A percentile compares a stretch with the other conserved stretches of the same genome.
These are phyloP conservation scores for Pythium coloratum DNA, from an alignment of 352 stramenopile species.

Conservation along the genomic window DNA sequence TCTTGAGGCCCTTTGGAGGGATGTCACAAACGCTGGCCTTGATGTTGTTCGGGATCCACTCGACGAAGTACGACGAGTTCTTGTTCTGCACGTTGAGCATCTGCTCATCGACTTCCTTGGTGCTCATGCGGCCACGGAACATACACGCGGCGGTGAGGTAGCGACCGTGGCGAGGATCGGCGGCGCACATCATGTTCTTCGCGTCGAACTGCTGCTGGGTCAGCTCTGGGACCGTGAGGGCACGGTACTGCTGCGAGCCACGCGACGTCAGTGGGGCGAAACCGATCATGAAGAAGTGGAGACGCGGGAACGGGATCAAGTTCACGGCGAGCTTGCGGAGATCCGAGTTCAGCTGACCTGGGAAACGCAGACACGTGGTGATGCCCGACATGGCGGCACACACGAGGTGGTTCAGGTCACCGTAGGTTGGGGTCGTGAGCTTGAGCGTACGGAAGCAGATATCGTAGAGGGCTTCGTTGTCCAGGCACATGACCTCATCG, in stretches of 20 bases:
- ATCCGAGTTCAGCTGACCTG: constrained; percentile 99
- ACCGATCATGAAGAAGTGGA: constrained; percentile 99
- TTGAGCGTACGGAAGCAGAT: constrained; percentile 99
- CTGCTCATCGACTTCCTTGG: constrained; percentile 99
- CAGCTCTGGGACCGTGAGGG: constrained; percentile 97
- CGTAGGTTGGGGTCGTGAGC: constrained; percentile 98
- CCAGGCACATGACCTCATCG: constrained; percentile 99
- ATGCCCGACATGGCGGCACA: constrained; percentile 98
- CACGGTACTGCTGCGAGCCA: constrained; percentile 97
- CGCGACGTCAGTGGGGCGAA: constrained; percentile 97
- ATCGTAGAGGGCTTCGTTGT: constrained; percentile 99
- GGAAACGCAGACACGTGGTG: constrained; percentile 98
- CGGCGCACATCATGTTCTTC: constrained; percentile 99
- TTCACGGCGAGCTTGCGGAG: constrained; percentile 98
- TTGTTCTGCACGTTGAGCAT: constrained; percentile 99
- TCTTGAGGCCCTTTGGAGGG: constrained; percentile 97
- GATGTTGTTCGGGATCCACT: constrained; percentile 99
- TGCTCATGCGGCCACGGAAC: constrained; percentile 99
- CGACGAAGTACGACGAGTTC: constrained; percentile 99
- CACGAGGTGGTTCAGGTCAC: constrained; percentile 99
- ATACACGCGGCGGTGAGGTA: constrained; percentile 99
- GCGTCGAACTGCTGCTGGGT: constrained; percentile 99
- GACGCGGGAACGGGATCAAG: constrained; percentile 98
- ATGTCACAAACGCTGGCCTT: constrained; percentile 99
- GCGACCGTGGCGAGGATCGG: constrained; percentile 97